Conservation (phyloP, 2,329 filamentous ascomycete genomes). For the Diaporthe eres region DNA sequence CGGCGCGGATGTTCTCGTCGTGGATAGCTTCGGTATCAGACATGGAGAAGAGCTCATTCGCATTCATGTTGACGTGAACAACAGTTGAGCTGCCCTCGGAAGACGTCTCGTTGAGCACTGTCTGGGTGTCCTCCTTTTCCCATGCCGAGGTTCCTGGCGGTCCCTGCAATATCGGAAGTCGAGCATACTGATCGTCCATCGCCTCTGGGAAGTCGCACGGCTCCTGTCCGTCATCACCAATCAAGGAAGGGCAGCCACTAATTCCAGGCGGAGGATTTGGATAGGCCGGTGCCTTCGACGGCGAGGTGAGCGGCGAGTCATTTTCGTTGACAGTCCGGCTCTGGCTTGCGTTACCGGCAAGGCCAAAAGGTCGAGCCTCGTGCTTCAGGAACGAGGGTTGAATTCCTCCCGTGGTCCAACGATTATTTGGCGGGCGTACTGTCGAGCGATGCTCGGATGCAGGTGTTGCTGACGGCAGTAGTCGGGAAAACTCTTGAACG, state of each 20-base stretch:
- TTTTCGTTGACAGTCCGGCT: not conserved
- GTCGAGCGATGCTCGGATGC: not conserved
- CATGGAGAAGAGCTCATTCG: not conserved
- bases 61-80: not conserved
- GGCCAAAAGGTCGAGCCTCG: not conserved
- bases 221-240: slow-evolving; percentile 10
- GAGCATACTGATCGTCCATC: not conserved
- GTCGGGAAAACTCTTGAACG: not conserved
- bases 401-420: no score
- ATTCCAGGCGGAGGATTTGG: not conserved
- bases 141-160: not conserved
- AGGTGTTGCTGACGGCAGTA: not conserved
- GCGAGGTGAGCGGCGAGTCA: not conserved
- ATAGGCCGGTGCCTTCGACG: not conserved
- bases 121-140: not conserved
- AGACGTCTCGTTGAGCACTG: not conserved
- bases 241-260: slow-evolving; percentile 10
- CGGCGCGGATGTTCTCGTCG: not conserved
- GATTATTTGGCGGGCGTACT: no score
- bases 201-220: not conserved
- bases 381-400: not conserved
- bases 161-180: not conserved
- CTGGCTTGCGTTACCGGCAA: not conserved
- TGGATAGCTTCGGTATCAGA: not conserved
- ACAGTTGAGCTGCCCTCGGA: not conserved